phyloP scores from a whole-genome alignment of 2,329 filamentous ascomycete species.

The Trichoderma sp. region DNA sequence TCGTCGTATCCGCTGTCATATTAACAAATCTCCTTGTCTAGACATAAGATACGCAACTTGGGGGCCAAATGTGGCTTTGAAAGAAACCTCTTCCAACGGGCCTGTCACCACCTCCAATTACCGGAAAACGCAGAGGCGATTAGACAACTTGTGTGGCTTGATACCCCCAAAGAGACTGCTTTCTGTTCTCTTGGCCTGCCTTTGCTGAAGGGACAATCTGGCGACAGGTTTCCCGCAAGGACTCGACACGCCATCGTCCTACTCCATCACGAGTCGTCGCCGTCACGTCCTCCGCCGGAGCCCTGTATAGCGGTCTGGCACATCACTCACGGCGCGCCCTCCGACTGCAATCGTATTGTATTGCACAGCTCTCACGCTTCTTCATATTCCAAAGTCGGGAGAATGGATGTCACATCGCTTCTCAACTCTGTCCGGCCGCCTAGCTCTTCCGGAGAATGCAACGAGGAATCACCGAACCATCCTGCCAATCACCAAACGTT shows the following conservation, averaged over 20 bases:
- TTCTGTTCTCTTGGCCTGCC: too few species aligned
- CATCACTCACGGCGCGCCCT: background rate
- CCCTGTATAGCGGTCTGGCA: background rate
- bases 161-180: background rate
- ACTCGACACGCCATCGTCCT: background rate
- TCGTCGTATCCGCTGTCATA: background rate
- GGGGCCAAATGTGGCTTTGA: background rate
- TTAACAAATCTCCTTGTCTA: background rate
- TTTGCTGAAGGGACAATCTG: background rate
- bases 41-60: background rate
- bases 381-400: background rate
- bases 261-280: background rate
- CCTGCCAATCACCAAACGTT: background rate
- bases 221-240: background rate
- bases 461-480: slow-evolving; percentile 29
- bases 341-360: background rate
- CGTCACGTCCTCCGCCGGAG: background rate
- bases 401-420: slow-evolving; percentile 49
- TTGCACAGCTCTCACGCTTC: background rate
- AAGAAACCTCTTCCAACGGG: background rate
- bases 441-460: slow-evolving; percentile 12
- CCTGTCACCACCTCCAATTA: background rate
- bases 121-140: background rate
- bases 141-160: background rate
- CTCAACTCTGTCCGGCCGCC: slow-evolving; percentile 43